phyloP scores from a whole-genome alignment of 805 yeast species.

The Monosporozyma aquatica region DNA sequence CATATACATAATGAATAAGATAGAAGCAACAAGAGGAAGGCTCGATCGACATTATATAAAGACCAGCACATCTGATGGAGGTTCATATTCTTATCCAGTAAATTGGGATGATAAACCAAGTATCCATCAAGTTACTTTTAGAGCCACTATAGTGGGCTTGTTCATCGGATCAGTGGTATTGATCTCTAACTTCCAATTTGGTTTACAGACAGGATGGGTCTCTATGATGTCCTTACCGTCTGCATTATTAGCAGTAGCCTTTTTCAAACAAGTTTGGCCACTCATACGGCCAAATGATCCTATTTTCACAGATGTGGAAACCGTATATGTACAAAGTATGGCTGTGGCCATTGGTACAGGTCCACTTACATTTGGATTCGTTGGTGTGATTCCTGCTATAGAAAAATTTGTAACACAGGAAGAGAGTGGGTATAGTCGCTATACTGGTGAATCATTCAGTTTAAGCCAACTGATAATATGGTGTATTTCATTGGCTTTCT shows the following conservation, averaged over 20 bases:
- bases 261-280: slow-evolving; percentile 52
- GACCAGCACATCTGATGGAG: neutral
- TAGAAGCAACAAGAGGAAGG: neutral
- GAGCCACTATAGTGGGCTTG: slow-evolving; percentile 71
- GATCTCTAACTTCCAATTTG: slow-evolving; percentile 89
- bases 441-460: slow-evolving; percentile 30
- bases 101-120: slow-evolving; percentile 42
- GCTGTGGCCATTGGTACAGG: slow-evolving; percentile 98
- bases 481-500: slow-evolving; percentile 82
- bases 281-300: slow-evolving; percentile 23
- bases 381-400: slow-evolving; percentile 92
- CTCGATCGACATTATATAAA: neutral
- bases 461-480: slow-evolving; percentile 58
- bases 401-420: slow-evolving; percentile 74
- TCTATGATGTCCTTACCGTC: slow-evolving; percentile 98
- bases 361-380: slow-evolving; percentile 88
- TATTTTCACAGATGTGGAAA: slow-evolving; percentile 81
- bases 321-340: slow-evolving; percentile 82
- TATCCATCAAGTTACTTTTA: slow-evolving; percentile 56
- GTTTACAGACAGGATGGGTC: slow-evolving; percentile 97
- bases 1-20: too few species aligned
- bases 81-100: slow-evolving; percentile 1
- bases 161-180: slow-evolving; percentile 80
- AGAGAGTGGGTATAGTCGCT: slow-evolving; percentile 54
- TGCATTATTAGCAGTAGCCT: slow-evolving; percentile 77